Evolutionary conservation across 176 grass and related monocot species (phyloP), one percentile per base, ranked within the genome.

Genomic region (Cocos nucifera): DNA sequence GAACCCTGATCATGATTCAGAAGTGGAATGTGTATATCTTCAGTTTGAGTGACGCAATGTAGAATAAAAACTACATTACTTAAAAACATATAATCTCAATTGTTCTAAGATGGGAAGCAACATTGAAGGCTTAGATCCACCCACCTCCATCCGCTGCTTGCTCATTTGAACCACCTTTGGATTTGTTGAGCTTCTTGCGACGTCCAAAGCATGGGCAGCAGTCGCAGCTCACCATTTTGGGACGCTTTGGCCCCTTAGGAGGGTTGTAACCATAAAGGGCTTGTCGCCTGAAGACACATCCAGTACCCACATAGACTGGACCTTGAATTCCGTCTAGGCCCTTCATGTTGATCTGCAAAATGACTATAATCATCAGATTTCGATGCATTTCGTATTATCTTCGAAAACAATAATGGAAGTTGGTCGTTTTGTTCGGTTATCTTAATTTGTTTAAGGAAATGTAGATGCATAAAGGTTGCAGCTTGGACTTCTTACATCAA

Each of bases 211-310:
- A 98, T 0, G 93, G 93, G 87, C 93, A 98, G 79, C 93, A 92
- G 67, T 89, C 93, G 56, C 93, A 98, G 56, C 72, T 98, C 56
- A 92, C 88, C 93, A 98, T 98, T 56, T 92, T 98, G 3, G 93
- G 93, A 59, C 93, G 80, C 60, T 98, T 98, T 15, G 84, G 85
- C 0, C 82, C 88, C 52, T 88, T 98, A 15, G 93, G 93, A 17
- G 93, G 93, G 76, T 98, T 98, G 79, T 98, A 98, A 14, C 93
- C 93, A 54, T 98, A 98, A 16, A 98, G 78, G 15, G 93, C 88
- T 82, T 98, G 93, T 5, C 93, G 57, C 70, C 93, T 80, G 67
- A 98, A 98, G 49, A 98, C 93, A 28, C 93, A 98, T 4, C 93
- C 93, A 10, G 88, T 98, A 1, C 93, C 93, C 24, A 98, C 93